These are phyloP conservation scores for Fraxinus albicans DNA, from an alignment of 305 asterid species.

Conservation along the genomic window DNA sequence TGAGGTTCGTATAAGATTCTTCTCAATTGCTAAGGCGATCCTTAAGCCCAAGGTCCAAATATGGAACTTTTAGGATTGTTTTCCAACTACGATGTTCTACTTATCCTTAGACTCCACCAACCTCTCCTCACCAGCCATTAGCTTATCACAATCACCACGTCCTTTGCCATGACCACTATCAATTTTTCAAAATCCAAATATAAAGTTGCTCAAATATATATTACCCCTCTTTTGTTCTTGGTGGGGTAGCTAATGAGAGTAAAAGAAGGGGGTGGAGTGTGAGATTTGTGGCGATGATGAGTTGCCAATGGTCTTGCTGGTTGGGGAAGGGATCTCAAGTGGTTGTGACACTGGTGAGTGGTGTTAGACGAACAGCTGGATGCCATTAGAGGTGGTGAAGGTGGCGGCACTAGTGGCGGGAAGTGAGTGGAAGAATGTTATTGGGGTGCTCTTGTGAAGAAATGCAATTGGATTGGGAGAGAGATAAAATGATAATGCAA, in stretches of 20 bases:
- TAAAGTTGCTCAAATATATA: neutral
- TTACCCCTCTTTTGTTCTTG: neutral
- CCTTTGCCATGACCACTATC: neutral
- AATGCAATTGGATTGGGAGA: neutral
- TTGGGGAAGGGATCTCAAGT: neutral
- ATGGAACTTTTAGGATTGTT: neutral
- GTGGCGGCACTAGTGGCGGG: neutral
- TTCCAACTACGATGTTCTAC: neutral
- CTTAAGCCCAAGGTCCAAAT: neutral
- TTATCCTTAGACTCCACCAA: neutral
- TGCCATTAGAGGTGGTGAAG: neutral
- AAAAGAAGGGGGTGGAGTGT: neutral
- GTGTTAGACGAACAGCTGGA: neutral
- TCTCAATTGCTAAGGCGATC: slow-evolving; percentile 1
- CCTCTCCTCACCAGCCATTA: neutral
- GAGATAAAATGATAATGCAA: neutral
- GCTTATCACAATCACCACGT: neutral
- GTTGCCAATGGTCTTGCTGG: neutral
- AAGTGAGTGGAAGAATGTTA: neutral
- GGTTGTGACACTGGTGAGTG: neutral
- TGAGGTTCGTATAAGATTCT: neutral
- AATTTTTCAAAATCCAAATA: neutral
- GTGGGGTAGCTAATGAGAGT: neutral
- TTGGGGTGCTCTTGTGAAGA: neutral
- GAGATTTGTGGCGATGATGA: neutral